phyloP scores from a whole-genome alignment of 2,329 filamentous ascomycete species.

The Aspergillus texensis region DNA sequence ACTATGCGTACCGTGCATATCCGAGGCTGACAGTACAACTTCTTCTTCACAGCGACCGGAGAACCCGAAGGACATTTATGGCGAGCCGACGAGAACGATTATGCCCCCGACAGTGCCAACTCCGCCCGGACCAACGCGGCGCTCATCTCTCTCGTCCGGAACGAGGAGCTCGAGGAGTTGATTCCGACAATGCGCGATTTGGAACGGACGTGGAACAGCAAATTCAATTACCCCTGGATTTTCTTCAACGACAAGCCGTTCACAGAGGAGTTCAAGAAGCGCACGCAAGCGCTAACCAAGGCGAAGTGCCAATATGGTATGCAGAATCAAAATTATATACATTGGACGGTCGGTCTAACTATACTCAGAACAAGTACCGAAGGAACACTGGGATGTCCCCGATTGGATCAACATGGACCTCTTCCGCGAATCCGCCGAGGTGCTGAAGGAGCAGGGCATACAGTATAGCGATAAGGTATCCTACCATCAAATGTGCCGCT shows the following conservation, averaged over 20 bases:
- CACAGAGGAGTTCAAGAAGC: slow-evolving; percentile 85
- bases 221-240: slow-evolving; percentile 99
- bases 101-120: slow-evolving; percentile 72
- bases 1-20: not conserved
- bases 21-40: slow-evolving; percentile 18
- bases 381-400: slow-evolving; percentile 90
- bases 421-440: slow-evolving; percentile 79
- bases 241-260: slow-evolving; percentile 98
- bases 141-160: slow-evolving; percentile 86
- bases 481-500: slow-evolving; percentile 98
- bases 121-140: slow-evolving; percentile 91
- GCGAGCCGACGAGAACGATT: slow-evolving; percentile 73
- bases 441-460: slow-evolving; percentile 80
- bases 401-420: slow-evolving; percentile 90
- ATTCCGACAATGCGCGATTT: slow-evolving; percentile 87
- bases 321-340: slow-evolving; percentile 15
- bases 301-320: slow-evolving; percentile 83
- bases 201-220: slow-evolving; percentile 93
- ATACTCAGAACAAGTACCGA: slow-evolving; percentile 76
- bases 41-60: slow-evolving; percentile 64
- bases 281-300: slow-evolving; percentile 79
- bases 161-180: slow-evolving; percentile 83
- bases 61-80: slow-evolving; percentile 79
- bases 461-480: slow-evolving; percentile 88
- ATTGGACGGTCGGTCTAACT: slow-evolving; percentile 26